These are phyloP conservation scores for Kwoniella heveanensis DNA, from an alignment of 768 basidiomycete species.

Conservation along the genomic window DNA sequence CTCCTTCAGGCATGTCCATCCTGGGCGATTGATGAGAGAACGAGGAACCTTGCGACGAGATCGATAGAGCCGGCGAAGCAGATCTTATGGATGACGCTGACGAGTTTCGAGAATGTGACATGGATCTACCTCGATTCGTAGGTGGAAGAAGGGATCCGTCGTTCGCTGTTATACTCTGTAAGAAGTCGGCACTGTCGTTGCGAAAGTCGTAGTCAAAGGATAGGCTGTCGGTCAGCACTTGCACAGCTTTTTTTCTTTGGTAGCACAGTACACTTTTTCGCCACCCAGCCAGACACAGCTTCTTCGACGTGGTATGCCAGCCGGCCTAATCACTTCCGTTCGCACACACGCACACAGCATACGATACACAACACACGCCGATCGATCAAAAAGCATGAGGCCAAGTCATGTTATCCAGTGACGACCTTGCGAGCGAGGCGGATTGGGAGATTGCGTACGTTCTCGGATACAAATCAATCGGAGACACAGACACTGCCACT, in stretches of 20 bases:
- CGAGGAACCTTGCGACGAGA: slow-evolving; percentile 44
- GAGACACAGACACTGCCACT: slow-evolving; percentile 27
- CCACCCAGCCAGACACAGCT: slow-evolving; percentile 7
- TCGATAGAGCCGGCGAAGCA: slow-evolving; percentile 44
- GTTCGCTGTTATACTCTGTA: slow-evolving; percentile 48
- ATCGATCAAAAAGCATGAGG: background rate
- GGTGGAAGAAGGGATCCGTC: slow-evolving; percentile 49
- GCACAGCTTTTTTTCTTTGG: background rate
- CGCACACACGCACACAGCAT: slow-evolving; percentile 4
- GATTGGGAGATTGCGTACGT: background rate
- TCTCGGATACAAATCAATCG: background rate
- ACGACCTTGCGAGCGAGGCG: background rate
- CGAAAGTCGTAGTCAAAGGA: background rate
- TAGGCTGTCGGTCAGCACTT: background rate
- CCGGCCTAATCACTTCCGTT: background rate
- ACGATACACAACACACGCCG: background rate
- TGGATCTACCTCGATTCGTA: slow-evolving; percentile 28
- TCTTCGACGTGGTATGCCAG: background rate
- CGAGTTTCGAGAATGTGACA: slow-evolving; percentile 43
- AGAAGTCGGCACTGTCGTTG: slow-evolving; percentile 41
- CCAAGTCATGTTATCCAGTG: background rate
- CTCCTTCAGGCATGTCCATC: slow-evolving; percentile 44
- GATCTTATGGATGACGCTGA: slow-evolving; percentile 46
- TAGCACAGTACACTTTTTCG: background rate
- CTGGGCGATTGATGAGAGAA: slow-evolving; percentile 31